Evolutionary conservation across 176 grass and related monocot species (phyloP).

Genomic region (Avena sativa): DNA sequence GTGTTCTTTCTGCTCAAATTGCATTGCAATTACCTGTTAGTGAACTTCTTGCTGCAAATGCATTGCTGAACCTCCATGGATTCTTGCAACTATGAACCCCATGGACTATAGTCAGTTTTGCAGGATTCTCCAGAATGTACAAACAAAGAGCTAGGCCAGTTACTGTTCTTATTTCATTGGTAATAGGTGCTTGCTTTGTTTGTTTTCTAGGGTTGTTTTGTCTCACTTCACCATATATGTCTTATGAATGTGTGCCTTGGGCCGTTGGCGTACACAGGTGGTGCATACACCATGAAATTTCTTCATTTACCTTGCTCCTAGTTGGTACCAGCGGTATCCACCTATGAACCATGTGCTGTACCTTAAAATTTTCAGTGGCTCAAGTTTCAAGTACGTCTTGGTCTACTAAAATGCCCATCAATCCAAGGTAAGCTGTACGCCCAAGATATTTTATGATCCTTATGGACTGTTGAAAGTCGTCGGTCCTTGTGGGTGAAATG

Average conservation of each 20-base stretch:
- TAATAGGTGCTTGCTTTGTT: neutral
- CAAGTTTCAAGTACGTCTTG: slow-evolving; percentile 12
- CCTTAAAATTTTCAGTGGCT: neutral
- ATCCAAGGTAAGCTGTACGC: neutral
- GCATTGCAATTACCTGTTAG: neutral
- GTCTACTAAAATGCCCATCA: neutral
- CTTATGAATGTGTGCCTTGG: slow-evolving; percentile 1
- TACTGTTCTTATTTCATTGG: neutral
- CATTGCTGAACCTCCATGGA: neutral
- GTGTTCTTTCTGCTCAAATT: neutral
- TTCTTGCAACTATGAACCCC: neutral
- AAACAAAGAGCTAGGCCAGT: neutral
- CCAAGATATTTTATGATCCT: neutral
- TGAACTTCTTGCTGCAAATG: neutral
- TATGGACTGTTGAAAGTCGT: neutral
- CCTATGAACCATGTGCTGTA: neutral
- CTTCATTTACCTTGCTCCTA: neutral
- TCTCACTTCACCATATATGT: neutral
- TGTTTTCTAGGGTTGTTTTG: neutral
- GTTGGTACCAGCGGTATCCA: neutral
- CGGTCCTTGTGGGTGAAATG: neutral
- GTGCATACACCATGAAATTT: neutral
- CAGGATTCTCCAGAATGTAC: neutral
- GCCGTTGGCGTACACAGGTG: neutral
- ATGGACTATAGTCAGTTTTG: neutral